Base-by-base conservation (phyloP, 352 stramenopile species). In the Elongisporangium anandrum region DNA sequence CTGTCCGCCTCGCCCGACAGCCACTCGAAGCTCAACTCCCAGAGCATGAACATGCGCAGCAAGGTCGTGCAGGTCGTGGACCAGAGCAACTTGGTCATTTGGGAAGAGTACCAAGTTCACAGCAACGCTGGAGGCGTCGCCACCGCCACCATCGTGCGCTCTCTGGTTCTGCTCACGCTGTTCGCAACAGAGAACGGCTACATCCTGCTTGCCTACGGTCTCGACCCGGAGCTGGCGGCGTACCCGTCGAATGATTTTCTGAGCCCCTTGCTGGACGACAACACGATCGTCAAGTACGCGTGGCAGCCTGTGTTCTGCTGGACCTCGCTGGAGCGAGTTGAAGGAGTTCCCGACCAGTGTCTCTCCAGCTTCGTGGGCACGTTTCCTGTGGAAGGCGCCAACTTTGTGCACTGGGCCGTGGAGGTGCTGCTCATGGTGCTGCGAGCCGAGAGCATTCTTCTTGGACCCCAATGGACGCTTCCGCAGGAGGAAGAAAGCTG, bases 11-110 rank as follows among this genome's bases (percentile, higher is more conserved):
- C 59, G 6, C 41, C 79, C 19, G 41, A 53, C 22, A 50, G 50
- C n/a, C n/a, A n/a, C n/a, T n/a, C n/a, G 15, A 59, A 56, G 0
- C 63, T 90, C 9, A 85, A 87, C 61, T 87, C 80, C 50, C 62
- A 74, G 1, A 63, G 64, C 24, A 74, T 87, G 56, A 63, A 68
- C 24, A 52, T 85, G n/a, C 69, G 57, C 2, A 61, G 81, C 48
- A 73, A 82, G n/a, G n/a, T n/a, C 26, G 26, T 38, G 26, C 26
- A 38, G 26, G 6, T 13, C 6, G 26, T 38, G 7, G 26, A 38
- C 26, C 1, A 5, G 6, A 38, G 26, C 26, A 38, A 38, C 26
- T 5, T 38, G 26, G 6, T 38, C 6, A 5, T 38, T 5, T 38
- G 12, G 6, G 6, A 38, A 9, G 6, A 38, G 26, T 38, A 38